Evolutionary conservation across 176 grass and related monocot genomes (phyloP), one percentile per base, ranked within the genome.

Genomic region (Elaeis guineensis): DNA sequence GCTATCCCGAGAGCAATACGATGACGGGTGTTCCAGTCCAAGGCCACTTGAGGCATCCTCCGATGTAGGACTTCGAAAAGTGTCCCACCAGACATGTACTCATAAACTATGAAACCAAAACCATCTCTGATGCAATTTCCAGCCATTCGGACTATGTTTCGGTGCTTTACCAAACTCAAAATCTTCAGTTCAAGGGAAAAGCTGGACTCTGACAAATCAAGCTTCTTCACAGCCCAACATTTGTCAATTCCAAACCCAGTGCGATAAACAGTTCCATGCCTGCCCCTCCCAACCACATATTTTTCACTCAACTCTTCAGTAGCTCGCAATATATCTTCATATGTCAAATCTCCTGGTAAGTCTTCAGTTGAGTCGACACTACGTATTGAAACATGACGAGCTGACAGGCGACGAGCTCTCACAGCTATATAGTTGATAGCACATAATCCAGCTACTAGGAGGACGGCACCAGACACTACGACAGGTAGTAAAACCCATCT

Each of bases 121-220:
- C 21, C 67, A 3, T 70, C 51, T 12, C 85, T 72, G 25, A 84
- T 80, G 64, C 77, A 89, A 81, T 89, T 80, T 0, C 85, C 85
- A 2, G 64, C 80, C 85, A 89, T 89, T 54, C 16, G 80, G 14
- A 89, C 19, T 4, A 89, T 72, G 65, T 89, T 89, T 0, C 80
- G 59, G 54, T 84, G 85, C 76, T 62, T 89, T 25, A 89, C 67
- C 4, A 32, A 78, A 69, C 70, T 80, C 3, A 81, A 17, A 54
- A 84, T 77, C 62, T 77, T 83, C 64, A 89, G 68, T 67, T 89
- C 81, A 25, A 74, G 23, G 17, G 73, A 75, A 35, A 89, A 89
- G 25, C 69, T 81, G 44, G 29, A 21, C 24, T 69, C 72, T 0
- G 70, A 59, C 22, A 85, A 44, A 16, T 85, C 81, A 0, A 90